Base-by-base conservation (phyloP, 2,329 filamentous ascomycete species). In the Phaeophleospora eucalypticola region DNA sequence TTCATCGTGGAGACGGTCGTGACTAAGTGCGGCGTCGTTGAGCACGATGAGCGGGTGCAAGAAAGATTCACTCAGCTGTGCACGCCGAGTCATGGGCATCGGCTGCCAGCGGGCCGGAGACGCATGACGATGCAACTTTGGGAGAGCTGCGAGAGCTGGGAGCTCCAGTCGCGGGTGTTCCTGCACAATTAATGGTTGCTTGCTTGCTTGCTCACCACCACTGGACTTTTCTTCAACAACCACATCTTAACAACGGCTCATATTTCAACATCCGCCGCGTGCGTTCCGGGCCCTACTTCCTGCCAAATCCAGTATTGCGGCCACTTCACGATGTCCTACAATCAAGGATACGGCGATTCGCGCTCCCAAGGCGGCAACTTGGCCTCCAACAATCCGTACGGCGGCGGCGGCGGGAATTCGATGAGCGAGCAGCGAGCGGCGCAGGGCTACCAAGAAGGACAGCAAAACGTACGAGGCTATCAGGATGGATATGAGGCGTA, bases 1-100 rank as follows among this genome's bases (percentile, higher is more conserved):
- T 61, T 59, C 54, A 56, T 60, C 4, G 19, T 42, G 12, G 6
- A 12, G 7, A 29, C 7, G 7, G 6, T 6, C 24, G 6, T 12
- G 24, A 29, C 7, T 29, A 6, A 29, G 24, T 29, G 12, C 12
- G 24, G 24, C 6, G 24, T 6, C 6, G 24, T 7, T 29, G 24
- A 12, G 12, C 7, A 6, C 12, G 24, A n/a, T n/a, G n/a, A n/a
- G 24, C 24, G 24, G 12, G 24, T 29, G 24, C 24, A 29, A n/a
- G n/a, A n/a, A n/a, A n/a, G n/a, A n/a, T n/a, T n/a, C n/a, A n/a
- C n/a, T n/a, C n/a, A n/a, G n/a, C n/a, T 29, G 6, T 29, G 24
- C 24, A 29, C 12, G 12, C 24, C 24, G 24, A n/a, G 20, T 39
- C 37, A 18, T 9, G 14, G 18, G 4, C 17, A 7, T 16, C n/a